Percentiles rank a stretch among this genome's conserved stretches.
Evolutionary conservation across 2,329 filamentous ascomycete genomes (phyloP).

Genomic region (Penicillium sp.): DNA sequence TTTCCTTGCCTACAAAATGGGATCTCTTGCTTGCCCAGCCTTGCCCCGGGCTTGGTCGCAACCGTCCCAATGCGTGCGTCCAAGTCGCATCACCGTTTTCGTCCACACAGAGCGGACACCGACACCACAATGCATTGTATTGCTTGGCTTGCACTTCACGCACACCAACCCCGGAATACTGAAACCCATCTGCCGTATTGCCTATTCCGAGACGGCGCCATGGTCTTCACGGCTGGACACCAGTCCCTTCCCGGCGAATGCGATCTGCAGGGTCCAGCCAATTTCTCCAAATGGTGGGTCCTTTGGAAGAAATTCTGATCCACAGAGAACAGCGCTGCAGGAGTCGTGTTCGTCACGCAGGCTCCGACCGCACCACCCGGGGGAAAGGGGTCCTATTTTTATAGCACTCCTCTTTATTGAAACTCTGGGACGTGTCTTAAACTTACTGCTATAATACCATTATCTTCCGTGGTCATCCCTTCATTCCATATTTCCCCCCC

Average conservation of each 20-base stretch:
- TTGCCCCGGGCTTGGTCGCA: neutral
- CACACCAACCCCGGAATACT: neutral
- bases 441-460: too few relatives aligned
- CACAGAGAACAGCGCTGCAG: neutral
- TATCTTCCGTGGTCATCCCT: conserved; percentile 1
- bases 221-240: neutral
- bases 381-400: neutral
- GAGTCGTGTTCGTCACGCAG: neutral
- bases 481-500: neutral
- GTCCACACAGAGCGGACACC: neutral
- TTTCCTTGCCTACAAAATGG: too few relatives aligned
- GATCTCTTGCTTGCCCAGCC: neutral
- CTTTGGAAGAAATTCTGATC: neutral
- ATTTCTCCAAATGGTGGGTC: neutral
- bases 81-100: neutral
- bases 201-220: neutral
- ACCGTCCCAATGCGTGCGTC: neutral
- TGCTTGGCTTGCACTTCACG: neutral
- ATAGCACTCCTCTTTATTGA: too few relatives aligned
- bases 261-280: neutral
- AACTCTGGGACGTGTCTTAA: too few relatives aligned
- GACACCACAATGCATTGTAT: neutral
- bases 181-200: neutral
- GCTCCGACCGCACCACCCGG: neutral
- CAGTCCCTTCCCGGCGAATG: neutral